Percentiles rank a stretch among this genome's conserved stretches.
Conservation (phyloP, 78 protist genomes). For the Cyanophora paradoxa region DNA sequence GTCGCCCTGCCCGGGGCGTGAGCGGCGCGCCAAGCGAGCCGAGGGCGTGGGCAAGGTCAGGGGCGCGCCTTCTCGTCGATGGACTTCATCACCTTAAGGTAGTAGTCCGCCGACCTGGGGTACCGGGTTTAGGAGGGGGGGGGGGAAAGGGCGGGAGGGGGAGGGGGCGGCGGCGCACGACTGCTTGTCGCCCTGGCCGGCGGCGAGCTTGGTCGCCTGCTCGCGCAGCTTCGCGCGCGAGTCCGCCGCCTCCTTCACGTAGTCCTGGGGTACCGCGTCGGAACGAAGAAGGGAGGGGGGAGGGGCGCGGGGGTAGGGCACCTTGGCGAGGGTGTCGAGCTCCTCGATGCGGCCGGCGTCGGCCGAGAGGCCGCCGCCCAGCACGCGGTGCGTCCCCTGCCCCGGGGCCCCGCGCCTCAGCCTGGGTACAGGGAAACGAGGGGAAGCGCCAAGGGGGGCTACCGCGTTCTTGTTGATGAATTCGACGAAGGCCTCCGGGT, state of each 20-base stretch:
- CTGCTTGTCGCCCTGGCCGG: slow-evolving; percentile 2
- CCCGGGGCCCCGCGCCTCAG: too few relatives aligned
- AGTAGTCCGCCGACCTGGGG: slow-evolving; percentile 27
- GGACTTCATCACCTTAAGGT: slow-evolving; percentile 43
- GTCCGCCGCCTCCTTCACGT: slow-evolving; percentile 31
- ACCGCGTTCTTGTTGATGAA: slow-evolving; percentile 51
- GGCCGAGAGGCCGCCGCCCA: too few relatives aligned
- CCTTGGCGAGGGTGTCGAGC: slow-evolving; percentile 45
- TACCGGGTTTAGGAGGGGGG: neutral
- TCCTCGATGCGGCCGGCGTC: slow-evolving; percentile 51
- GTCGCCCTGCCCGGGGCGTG: too few relatives aligned
- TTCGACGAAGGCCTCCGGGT: slow-evolving; percentile 46
- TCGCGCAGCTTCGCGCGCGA: too few relatives aligned
- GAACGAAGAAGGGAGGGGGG: too few relatives aligned
- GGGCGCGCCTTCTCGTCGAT: slow-evolving; percentile 46
- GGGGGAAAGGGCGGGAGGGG: too few relatives aligned
- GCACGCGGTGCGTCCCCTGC: too few relatives aligned
- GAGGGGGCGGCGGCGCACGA: neutral
- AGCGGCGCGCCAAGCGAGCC: too few relatives aligned
- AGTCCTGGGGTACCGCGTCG: slow-evolving; percentile 27
- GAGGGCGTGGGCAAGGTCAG: too few relatives aligned
- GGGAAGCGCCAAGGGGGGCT: too few relatives aligned
- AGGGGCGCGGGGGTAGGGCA: too few relatives aligned
- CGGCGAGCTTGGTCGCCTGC: slow-evolving; percentile 7
- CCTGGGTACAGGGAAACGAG: too few relatives aligned